These are phyloP conservation scores for Tetrahymena elliotti DNA, from an alignment of 73 alveolate genomes.

Conservation along the genomic window DNA sequence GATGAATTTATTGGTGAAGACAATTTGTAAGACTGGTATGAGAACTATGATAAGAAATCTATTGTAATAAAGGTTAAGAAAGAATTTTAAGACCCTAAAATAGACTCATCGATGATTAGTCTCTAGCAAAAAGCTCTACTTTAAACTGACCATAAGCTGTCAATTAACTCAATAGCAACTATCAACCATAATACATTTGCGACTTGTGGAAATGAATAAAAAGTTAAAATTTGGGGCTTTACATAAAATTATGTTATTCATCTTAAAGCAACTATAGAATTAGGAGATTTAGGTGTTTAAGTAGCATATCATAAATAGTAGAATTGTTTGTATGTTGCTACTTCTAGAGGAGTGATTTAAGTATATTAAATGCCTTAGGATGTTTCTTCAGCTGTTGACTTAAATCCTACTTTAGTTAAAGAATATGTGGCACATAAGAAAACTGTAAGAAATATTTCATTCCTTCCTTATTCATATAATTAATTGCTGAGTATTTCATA, in stretches of 20 bases:
- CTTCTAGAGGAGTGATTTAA: background rate
- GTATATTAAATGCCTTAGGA: background rate
- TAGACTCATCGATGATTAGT: background rate
- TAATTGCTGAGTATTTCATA: background rate
- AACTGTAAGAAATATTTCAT: background rate
- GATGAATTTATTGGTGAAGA: background rate
- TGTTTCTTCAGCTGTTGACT: background rate
- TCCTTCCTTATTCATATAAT: background rate
- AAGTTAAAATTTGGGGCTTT: background rate
- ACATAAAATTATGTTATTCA: background rate
- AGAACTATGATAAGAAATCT: background rate
- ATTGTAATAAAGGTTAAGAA: background rate
- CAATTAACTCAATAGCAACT: background rate
- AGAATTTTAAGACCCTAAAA: background rate
- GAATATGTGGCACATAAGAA: background rate
- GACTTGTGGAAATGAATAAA: background rate
- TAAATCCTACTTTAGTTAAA: background rate
- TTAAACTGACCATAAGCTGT: background rate
- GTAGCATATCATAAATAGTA: background rate
- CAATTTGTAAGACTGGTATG: background rate
- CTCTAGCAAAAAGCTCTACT: background rate
- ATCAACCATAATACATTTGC: background rate
- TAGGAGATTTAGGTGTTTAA: background rate
- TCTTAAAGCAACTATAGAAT: background rate
- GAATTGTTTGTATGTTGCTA: background rate